These are phyloP conservation scores for Coemansia sp. DNA, from an alignment of 192 early-diverging fungal genomes.

Conservation along the genomic window DNA sequence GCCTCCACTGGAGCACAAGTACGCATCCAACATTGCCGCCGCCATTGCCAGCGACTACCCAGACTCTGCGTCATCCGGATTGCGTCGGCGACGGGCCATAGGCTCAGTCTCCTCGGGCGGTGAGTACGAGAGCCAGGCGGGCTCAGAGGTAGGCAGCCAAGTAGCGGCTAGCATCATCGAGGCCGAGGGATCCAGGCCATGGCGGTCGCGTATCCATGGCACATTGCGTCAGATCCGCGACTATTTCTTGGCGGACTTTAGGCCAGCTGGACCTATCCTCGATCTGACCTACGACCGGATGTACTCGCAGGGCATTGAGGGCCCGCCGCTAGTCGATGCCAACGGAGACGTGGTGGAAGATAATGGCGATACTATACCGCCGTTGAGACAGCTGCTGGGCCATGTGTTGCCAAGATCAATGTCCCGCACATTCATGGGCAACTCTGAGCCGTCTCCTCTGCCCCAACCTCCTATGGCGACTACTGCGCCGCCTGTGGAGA, in stretches of 20 bases:
- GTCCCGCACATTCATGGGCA: conserved; percentile 22
- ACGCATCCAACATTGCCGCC: conserved; percentile 4
- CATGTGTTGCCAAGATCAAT: conserved; percentile 37
- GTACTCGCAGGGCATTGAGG: conserved; percentile 43
- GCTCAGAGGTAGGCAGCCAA: conserved; percentile 10
- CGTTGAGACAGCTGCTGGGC: conserved; percentile 33
- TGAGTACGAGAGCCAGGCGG: not conserved
- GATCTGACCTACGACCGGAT: conserved; percentile 51
- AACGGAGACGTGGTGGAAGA: conserved; percentile 20
- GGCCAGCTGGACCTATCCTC: conserved; percentile 46
- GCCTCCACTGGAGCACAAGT: not conserved
- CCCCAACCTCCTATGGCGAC: not conserved
- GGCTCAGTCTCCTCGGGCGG: conserved; percentile 9
- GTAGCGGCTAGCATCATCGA: conserved; percentile 26
- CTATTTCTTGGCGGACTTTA: conserved; percentile 51
- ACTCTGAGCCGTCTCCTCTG: not conserved
- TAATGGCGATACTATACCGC: conserved; percentile 37
- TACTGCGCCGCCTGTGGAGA: not conserved
- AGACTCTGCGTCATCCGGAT: conserved; percentile 10
- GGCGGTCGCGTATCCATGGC: conserved; percentile 8
- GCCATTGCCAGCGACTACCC: conserved; percentile 1
- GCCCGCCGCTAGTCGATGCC: not conserved
- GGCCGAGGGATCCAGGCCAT: conserved; percentile 9
- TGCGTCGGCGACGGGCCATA: conserved; percentile 13
- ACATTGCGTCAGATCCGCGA: conserved; percentile 39